Evolutionary conservation across 192 early-diverging fungal species (phyloP).

Genomic region (Umbelopsis isabellina): DNA sequence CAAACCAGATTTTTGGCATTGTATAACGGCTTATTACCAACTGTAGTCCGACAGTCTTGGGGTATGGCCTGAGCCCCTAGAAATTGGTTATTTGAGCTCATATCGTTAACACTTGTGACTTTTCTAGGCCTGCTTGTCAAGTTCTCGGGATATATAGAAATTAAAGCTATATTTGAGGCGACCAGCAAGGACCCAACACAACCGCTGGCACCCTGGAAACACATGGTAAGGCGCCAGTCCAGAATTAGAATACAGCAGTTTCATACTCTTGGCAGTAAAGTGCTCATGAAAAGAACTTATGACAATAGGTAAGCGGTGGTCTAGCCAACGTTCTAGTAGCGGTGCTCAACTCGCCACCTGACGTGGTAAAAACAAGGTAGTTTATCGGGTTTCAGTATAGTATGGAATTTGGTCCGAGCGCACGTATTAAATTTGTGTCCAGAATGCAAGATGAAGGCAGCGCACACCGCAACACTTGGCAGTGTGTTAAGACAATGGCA

Average conservation of each 20-base stretch:
- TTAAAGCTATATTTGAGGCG: constrained; percentile 40
- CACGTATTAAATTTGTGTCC: neutral
- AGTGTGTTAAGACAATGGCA: constrained; percentile 38
- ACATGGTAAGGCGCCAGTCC: constrained; percentile 31
- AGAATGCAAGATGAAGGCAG: constrained; percentile 48
- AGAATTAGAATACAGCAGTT: neutral
- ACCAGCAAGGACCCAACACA: constrained; percentile 24
- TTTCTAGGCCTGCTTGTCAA: constrained; percentile 42
- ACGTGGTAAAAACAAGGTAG: constrained; percentile 49
- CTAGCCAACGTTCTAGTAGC: constrained; percentile 45
- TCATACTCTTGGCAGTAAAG: neutral
- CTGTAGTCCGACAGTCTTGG: constrained; percentile 50
- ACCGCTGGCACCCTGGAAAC: constrained; percentile 39
- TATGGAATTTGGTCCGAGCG: neutral
- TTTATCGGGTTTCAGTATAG: neutral
- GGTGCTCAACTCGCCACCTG: constrained; percentile 46
- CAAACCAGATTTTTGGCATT: constrained; percentile 37
- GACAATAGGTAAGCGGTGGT: constrained; percentile 36
- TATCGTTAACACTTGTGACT: neutral
- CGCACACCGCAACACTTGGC: constrained; percentile 34
- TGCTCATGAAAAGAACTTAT: neutral
- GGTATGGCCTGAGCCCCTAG: constrained; percentile 25
- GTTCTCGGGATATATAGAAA: constrained; percentile 43
- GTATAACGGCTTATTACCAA: constrained; percentile 47
- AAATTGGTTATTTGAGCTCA: neutral